A percentile compares a stretch with the other conserved stretches of the same genome.
Conservation (phyloP, 768 basidiomycete species). For the Lactarius evosmus region DNA sequence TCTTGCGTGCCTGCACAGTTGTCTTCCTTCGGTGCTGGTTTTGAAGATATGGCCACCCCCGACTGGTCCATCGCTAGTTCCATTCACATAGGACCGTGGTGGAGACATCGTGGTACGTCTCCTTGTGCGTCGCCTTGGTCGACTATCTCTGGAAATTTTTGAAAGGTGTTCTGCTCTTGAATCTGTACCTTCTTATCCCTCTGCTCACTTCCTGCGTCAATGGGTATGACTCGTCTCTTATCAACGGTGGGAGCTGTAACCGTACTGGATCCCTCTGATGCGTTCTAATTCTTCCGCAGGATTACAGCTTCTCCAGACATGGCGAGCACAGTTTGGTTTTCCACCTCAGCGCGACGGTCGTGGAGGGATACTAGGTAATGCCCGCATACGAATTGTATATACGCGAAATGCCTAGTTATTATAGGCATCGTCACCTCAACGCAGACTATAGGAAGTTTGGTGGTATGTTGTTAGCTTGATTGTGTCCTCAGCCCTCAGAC, state of each 20-base stretch:
- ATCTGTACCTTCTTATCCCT: conserved; percentile 57
- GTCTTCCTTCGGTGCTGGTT: not conserved
- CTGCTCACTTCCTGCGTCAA: conserved; percentile 64
- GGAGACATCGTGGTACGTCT: conserved; percentile 53
- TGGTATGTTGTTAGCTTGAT: conserved; percentile 35
- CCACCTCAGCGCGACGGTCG: too few species aligned
- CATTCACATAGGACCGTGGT: conserved; percentile 58
- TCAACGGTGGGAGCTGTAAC: conserved; percentile 43
- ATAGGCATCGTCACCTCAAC: conserved; percentile 65
- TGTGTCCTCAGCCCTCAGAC: not conserved
- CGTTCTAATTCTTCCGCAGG: conserved; percentile 37
- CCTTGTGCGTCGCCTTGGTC: not conserved
- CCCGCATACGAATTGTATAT: not conserved
- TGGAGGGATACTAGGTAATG: conserved; percentile 46
- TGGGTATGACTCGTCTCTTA: conserved; percentile 65
- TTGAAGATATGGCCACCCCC: conserved; percentile 34
- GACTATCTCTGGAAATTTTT: not conserved
- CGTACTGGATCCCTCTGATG: not conserved
- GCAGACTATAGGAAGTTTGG: conserved; percentile 55
- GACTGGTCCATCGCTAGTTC: conserved; percentile 58
- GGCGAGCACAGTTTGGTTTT: conserved; percentile 53
- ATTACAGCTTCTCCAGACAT: conserved; percentile 63
- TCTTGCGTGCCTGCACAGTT: not conserved
- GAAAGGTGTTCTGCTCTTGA: conserved; percentile 55
- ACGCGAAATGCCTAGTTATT: not conserved